Evolutionary conservation across 2,329 filamentous ascomycete species (phyloP).

Genomic region (Pseudogymnoascus sp.): DNA sequence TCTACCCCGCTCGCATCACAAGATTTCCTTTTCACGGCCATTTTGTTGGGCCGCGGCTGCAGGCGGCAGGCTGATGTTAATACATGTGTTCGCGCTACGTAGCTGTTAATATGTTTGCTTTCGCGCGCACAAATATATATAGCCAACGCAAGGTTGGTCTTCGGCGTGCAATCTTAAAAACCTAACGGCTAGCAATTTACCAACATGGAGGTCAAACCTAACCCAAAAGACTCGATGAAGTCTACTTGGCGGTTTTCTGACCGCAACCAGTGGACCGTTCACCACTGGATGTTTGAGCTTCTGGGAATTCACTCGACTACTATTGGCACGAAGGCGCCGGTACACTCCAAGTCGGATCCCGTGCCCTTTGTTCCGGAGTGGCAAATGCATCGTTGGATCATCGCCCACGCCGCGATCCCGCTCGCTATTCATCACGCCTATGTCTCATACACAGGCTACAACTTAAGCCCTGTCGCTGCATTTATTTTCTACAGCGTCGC

Average conservation of each 20-base stretch:
- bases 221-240: slow-evolving; percentile 17
- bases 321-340: slow-evolving; percentile 23
- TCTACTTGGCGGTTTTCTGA: slow-evolving; percentile 14
- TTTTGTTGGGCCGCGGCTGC: neutral
- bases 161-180: neutral
- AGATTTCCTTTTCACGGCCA: neutral
- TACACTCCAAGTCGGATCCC: slow-evolving; percentile 29
- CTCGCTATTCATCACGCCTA: slow-evolving; percentile 24
- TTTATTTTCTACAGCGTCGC: slow-evolving; percentile 28
- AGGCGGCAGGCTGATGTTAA: neutral
- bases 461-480: slow-evolving; percentile 19
- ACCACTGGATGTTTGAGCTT: slow-evolving; percentile 13
- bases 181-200: neutral
- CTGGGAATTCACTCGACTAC: slow-evolving; percentile 9
- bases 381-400: slow-evolving; percentile 28
- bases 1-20: neutral
- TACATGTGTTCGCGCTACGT: neutral
- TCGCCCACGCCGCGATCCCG: slow-evolving; percentile 28
- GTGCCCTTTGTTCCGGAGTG: slow-evolving; percentile 28
- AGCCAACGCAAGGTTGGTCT: neutral
- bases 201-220: neutral
- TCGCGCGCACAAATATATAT: neutral
- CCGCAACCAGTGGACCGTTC: slow-evolving; percentile 8
- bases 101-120: neutral
- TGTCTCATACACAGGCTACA: slow-evolving; percentile 16